Conservation (phyloP, 2,329 filamentous ascomycete species). For the Diaporthe amygdali region DNA sequence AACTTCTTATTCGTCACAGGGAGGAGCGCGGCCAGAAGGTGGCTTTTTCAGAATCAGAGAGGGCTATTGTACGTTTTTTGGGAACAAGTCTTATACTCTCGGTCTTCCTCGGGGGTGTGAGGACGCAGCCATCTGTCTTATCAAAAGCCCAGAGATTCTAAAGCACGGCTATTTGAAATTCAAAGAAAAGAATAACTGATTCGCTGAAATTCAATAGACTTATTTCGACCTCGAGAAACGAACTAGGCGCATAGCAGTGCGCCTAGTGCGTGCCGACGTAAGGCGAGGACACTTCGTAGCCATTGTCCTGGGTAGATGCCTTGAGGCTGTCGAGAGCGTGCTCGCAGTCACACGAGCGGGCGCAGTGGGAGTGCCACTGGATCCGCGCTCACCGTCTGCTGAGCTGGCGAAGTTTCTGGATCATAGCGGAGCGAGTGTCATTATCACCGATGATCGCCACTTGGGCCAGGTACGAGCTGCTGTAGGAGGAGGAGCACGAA, state of each 20-base stretch:
- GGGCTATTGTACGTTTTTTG: neutral
- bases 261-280: neutral
- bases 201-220: neutral
- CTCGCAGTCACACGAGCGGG: conserved; percentile 10
- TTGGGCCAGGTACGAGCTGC: neutral
- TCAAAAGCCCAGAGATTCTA: too few species aligned
- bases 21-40: neutral
- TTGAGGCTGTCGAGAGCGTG: conserved; percentile 5
- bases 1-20: neutral
- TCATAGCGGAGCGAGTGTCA: neutral
- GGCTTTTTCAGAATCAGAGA: neutral
- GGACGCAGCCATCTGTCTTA: too few species aligned
- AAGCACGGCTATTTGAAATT: too few species aligned
- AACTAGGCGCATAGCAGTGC: neutral
- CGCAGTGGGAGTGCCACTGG: neutral
- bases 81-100: too few species aligned
- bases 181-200: neutral
- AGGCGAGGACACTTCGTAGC: neutral
- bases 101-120: too few species aligned
- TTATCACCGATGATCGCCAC: conserved; percentile 3
- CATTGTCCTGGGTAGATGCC: neutral
- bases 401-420: neutral
- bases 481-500: neutral
- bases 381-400: neutral
- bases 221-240: neutral